Percentiles rank a stretch among this genome's conserved stretches.
phyloP scores from a whole-genome alignment of 805 yeast genomes.

The Starmera quercuum region DNA sequence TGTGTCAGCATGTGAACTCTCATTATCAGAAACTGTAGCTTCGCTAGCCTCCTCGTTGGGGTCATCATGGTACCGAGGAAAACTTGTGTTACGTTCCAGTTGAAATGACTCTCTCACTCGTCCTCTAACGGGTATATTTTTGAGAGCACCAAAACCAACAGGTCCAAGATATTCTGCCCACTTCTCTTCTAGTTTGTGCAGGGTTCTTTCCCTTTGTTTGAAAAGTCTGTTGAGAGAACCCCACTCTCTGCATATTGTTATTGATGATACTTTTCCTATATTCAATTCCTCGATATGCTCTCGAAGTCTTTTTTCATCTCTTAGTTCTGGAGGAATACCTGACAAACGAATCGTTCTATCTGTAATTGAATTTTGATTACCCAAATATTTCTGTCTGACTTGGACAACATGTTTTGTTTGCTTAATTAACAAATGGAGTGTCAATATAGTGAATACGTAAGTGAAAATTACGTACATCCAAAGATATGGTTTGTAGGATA shows the following conservation, averaged over 20 bases:
- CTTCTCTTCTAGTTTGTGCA: constrained; percentile 54
- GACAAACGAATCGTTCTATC: constrained; percentile 84
- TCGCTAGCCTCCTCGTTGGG: constrained; percentile 7
- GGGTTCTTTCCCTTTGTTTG: constrained; percentile 43
- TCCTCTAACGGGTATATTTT: constrained; percentile 15
- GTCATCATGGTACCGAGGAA: constrained; percentile 6
- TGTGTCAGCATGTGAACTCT: constrained; percentile 3
- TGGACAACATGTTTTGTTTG: constrained; percentile 70
- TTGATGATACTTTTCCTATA: constrained; percentile 71
- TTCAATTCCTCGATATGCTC: constrained; percentile 71
- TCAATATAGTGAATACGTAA: constrained; percentile 69
- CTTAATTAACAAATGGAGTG: constrained; percentile 50
- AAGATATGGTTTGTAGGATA: constrained; percentile 47
- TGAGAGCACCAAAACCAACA: neutral
- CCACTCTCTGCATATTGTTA: constrained; percentile 88
- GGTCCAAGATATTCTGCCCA: constrained; percentile 67
- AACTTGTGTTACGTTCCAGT: constrained; percentile 12
- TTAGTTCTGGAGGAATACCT: constrained; percentile 79
- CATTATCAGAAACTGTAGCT: constrained; percentile 4
- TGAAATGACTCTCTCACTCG: constrained; percentile 17
- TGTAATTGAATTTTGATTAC: constrained; percentile 80
- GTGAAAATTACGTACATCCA: constrained; percentile 90
- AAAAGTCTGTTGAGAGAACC: constrained; percentile 58
- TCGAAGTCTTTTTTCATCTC: constrained; percentile 63
- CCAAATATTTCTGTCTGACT: constrained; percentile 75